phyloP scores from a whole-genome alignment of 805 yeast species.

The Priceomyces haplophilus region DNA sequence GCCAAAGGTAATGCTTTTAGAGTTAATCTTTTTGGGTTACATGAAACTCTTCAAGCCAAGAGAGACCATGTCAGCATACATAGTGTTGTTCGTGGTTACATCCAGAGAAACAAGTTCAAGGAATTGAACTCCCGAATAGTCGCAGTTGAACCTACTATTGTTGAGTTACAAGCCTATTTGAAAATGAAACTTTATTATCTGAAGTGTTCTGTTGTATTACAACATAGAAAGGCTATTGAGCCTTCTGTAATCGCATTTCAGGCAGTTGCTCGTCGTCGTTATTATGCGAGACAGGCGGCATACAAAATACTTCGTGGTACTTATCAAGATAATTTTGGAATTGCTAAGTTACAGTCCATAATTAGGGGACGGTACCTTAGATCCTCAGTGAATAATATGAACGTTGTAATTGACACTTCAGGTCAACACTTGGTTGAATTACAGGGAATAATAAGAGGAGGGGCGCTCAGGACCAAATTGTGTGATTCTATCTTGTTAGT shows the following conservation, averaged over 20 bases:
- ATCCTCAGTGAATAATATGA: conserved; percentile 10
- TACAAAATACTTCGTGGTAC: conserved; percentile 16
- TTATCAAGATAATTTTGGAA: conserved; percentile 13
- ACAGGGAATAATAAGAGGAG: conserved; percentile 47
- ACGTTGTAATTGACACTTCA: conserved; percentile 6
- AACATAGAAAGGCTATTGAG: conserved; percentile 20
- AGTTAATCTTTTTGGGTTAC: conserved; percentile 7
- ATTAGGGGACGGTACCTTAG: conserved; percentile 37
- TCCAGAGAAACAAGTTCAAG: conserved; percentile 22
- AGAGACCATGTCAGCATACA: conserved; percentile 30
- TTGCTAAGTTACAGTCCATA: conserved; percentile 36
- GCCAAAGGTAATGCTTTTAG: conserved; percentile 26
- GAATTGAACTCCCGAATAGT: conserved; percentile 9
- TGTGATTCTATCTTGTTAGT: conserved; percentile 43
- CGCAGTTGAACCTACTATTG: conserved; percentile 15
- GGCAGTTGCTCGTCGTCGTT: conserved; percentile 24
- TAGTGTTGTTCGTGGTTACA: conserved; percentile 40
- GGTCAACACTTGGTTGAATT: conserved; percentile 21
- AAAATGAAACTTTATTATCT: conserved; percentile 20
- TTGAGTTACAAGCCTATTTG: conserved; percentile 38
- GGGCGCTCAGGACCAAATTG: conserved; percentile 38
- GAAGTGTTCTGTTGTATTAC: conserved; percentile 20
- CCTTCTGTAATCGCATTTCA: conserved; percentile 26
- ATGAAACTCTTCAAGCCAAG: conserved; percentile 11
- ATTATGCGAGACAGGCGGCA: conserved; percentile 17